These are phyloP conservation scores for Plenodomus biglobosus DNA, from an alignment of 2,329 filamentous ascomycete genomes.

Conservation along the genomic window DNA sequence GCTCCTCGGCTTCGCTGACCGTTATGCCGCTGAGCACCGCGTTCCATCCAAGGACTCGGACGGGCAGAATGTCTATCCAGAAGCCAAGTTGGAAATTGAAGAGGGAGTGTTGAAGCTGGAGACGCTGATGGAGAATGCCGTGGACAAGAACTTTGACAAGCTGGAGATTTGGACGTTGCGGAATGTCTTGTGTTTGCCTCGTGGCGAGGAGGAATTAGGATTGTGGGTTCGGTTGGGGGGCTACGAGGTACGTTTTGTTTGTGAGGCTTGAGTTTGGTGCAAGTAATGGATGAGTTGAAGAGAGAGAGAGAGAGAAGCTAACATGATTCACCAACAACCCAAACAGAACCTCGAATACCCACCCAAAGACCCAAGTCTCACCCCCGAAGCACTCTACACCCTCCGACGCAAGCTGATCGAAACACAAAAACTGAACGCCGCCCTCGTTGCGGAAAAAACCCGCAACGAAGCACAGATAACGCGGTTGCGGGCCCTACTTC, in stretches of 20 bases:
- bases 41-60: slow-evolving; percentile 49
- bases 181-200: slow-evolving; percentile 61
- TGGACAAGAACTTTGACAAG: slow-evolving; percentile 56
- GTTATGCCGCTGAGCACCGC: slow-evolving; percentile 49
- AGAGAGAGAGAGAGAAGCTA: too few relatives aligned
- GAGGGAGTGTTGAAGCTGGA: slow-evolving; percentile 64
- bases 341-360: slow-evolving; percentile 32
- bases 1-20: slow-evolving; percentile 73
- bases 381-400: slow-evolving; percentile 67
- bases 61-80: slow-evolving; percentile 49
- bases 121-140: slow-evolving; percentile 52
- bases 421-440: slow-evolving; percentile 71
- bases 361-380: slow-evolving; percentile 50
- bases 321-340: too few relatives aligned
- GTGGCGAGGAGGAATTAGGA: slow-evolving; percentile 60
- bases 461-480: slow-evolving; percentile 71
- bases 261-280: too few relatives aligned
- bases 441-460: slow-evolving; percentile 68
- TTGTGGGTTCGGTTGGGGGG: slow-evolving; percentile 81
- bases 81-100: slow-evolving; percentile 72
- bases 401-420: slow-evolving; percentile 75
- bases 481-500: slow-evolving; percentile 62
- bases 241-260: slow-evolving; percentile 69
- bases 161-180: slow-evolving; percentile 78
- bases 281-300: too few relatives aligned